Percentiles rank a stretch among this genome's conserved stretches.
phyloP scores from a whole-genome alignment of 345 rosid genomes.

The Camelina neglecta region DNA sequence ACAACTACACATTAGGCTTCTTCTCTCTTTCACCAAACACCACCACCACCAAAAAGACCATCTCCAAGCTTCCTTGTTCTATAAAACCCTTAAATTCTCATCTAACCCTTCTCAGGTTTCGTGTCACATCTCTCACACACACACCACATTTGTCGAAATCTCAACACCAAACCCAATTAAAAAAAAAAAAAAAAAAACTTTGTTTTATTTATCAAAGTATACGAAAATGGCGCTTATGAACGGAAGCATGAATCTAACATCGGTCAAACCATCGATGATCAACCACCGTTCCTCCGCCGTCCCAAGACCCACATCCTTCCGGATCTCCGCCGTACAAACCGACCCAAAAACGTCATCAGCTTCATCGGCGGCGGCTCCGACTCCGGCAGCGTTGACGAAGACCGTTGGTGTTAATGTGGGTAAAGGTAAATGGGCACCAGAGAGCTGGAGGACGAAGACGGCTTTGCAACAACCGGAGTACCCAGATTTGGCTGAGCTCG shows the following conservation, averaged over 20 bases:
- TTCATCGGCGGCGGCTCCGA: conserved; percentile 14
- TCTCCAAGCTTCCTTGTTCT: background rate
- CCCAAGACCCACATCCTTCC: conserved; percentile 32
- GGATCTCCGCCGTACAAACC: conserved; percentile 46
- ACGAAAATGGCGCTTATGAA: conserved; percentile 43
- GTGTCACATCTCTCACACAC: conserved; percentile 19
- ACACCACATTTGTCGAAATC: conserved; percentile 34
- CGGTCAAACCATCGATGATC: conserved; percentile 29
- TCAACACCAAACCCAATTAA: conserved; percentile 11
- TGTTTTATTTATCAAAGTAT: background rate
- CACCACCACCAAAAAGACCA: background rate
- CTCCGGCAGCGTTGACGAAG: conserved; percentile 29
- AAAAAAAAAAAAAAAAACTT: background rate
- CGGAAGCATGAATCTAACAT: conserved; percentile 39
- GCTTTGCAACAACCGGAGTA: conserved; percentile 72
- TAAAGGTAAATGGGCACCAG: conserved; percentile 52
- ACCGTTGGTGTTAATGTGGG: conserved; percentile 33
- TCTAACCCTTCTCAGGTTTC: conserved; percentile 42
- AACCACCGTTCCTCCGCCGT: conserved; percentile 33
- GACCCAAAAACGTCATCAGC: conserved; percentile 40
- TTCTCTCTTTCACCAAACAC: conserved; percentile 40
- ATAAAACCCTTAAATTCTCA: conserved; percentile 37
- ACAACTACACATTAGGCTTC: conserved; percentile 18
- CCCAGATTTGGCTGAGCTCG: conserved; percentile 54
- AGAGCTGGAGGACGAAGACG: conserved; percentile 61